A percentile compares a stretch with the other conserved stretches of the same genome.
Conservation (phyloP, 805 yeast genomes). For the Hanseniaspora hatyaiensis region DNA sequence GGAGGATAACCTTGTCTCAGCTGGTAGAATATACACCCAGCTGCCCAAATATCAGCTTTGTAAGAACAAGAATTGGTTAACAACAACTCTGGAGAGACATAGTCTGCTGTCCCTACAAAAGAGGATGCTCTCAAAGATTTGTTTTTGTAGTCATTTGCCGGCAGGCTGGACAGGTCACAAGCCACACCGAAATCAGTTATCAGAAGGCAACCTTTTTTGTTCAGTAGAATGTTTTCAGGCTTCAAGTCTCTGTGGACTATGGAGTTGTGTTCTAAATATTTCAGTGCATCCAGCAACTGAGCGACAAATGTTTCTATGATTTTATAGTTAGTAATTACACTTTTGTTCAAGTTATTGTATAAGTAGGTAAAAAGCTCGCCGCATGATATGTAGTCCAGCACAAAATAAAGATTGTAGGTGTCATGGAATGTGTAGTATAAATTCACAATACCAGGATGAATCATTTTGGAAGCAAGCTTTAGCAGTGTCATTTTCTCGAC, state of each 20-base stretch:
- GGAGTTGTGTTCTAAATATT: constrained; percentile 66
- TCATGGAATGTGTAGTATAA: constrained; percentile 92
- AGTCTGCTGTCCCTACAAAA: constrained; percentile 95
- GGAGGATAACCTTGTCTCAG: constrained; percentile 78
- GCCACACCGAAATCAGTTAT: constrained; percentile 99
- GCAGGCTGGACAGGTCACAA: constrained; percentile 29
- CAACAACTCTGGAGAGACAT: constrained; percentile 84
- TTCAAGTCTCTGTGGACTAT: constrained; percentile 88
- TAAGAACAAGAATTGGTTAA: constrained; percentile 69
- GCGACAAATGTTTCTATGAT: constrained; percentile 70
- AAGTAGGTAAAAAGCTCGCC: constrained; percentile 84
- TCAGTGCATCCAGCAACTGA: constrained; percentile 83
- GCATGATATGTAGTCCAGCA: constrained; percentile 83
- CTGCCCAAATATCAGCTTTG: constrained; percentile 84
- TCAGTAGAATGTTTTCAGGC: constrained; percentile 68
- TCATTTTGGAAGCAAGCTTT: constrained; percentile 47
- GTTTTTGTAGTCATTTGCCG: constrained; percentile 17
- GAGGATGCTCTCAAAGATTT: constrained; percentile 43
- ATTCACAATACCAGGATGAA: constrained; percentile 90
- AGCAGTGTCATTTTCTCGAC: constrained; percentile 87
- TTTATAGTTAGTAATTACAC: constrained; percentile 64
- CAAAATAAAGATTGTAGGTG: constrained; percentile 74
- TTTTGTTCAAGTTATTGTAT: constrained; percentile 34
- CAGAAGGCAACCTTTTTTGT: constrained; percentile 74
- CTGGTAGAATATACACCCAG: constrained; percentile 81